A percentile compares a stretch with the other conserved stretches of the same genome.
These are phyloP conservation scores for Glycine latifolia DNA, from an alignment of 306 rosid genomes.

Conservation along the genomic window DNA sequence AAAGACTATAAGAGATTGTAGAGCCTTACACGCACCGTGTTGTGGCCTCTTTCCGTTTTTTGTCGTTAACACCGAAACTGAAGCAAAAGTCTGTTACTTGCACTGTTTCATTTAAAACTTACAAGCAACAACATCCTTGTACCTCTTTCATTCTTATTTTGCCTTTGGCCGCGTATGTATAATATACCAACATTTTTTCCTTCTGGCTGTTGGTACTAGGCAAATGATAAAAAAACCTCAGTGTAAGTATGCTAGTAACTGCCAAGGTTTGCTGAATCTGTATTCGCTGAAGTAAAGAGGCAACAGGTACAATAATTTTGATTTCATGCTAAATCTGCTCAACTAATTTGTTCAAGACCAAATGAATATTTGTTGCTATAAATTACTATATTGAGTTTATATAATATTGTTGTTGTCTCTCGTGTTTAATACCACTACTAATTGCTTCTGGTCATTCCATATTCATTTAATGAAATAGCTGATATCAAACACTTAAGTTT, in stretches of 20 bases:
- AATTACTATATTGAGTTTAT: neutral
- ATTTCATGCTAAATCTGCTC: neutral
- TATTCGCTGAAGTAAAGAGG: neutral
- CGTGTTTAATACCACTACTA: conserved; percentile 2
- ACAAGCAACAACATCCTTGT: conserved; percentile 31
- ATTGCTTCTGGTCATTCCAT: neutral
- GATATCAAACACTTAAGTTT: neutral
- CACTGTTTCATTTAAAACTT: conserved; percentile 21
- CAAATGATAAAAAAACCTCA: too few relatives aligned
- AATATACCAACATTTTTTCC: neutral
- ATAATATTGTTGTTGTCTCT: neutral
- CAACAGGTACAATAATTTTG: conserved; percentile 5
- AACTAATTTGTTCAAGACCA: neutral
- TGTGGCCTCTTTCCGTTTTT: conserved; percentile 8
- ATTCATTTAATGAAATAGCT: neutral
- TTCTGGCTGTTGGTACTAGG: neutral
- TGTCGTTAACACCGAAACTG: conserved; percentile 20
- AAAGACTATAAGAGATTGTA: neutral
- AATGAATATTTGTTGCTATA: neutral
- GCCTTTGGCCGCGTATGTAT: neutral
- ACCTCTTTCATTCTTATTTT: neutral
- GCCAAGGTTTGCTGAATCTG: neutral
- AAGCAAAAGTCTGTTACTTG: neutral
- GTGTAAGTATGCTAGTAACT: neutral
- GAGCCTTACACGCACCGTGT: conserved; percentile 14